These are phyloP conservation scores for Croton laevigatus DNA, from an alignment of 441 rosid genomes.

Conservation along the genomic window DNA sequence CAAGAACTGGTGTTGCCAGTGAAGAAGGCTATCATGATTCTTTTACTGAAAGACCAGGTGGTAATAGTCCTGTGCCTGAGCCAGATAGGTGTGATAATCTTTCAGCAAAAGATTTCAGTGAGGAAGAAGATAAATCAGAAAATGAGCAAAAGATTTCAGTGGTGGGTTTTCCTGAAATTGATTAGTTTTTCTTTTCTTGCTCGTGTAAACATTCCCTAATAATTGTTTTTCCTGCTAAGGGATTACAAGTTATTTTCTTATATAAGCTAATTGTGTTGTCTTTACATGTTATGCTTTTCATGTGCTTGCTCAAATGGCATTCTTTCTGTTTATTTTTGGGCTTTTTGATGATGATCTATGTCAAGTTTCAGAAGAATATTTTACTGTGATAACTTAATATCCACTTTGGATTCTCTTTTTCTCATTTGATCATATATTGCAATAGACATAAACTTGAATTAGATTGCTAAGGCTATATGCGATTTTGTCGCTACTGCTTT, in stretches of 20 bases:
- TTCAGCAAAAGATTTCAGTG: background rate
- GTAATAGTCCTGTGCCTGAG: slow-evolving; percentile 5
- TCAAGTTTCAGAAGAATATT: background rate
- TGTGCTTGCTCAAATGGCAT: background rate
- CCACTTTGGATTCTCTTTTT: background rate
- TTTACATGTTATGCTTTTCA: background rate
- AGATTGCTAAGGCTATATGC: background rate
- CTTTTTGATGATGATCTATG: background rate
- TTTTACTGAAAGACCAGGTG: slow-evolving; percentile 21
- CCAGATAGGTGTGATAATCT: background rate
- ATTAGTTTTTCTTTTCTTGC: background rate
- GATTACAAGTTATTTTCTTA: background rate
- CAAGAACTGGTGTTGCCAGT: slow-evolving; percentile 14
- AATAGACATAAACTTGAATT: background rate
- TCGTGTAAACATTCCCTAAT: background rate
- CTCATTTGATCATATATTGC: background rate
- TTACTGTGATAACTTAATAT: background rate
- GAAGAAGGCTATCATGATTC: slow-evolving; percentile 24
- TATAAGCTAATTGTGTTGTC: background rate
- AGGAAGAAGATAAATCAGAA: slow-evolving; percentile 13
- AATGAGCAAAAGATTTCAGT: slow-evolving; percentile 22
- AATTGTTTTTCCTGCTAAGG: background rate
- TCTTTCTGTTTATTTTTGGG: slow-evolving; percentile 1
- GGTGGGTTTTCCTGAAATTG: slow-evolving; percentile 28
- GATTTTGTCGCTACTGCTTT: background rate